Evolutionary conservation across 139 green algal genomes (phyloP), one percentile per base, ranked within the genome.

Genomic region (Picochlorum sp.): DNA sequence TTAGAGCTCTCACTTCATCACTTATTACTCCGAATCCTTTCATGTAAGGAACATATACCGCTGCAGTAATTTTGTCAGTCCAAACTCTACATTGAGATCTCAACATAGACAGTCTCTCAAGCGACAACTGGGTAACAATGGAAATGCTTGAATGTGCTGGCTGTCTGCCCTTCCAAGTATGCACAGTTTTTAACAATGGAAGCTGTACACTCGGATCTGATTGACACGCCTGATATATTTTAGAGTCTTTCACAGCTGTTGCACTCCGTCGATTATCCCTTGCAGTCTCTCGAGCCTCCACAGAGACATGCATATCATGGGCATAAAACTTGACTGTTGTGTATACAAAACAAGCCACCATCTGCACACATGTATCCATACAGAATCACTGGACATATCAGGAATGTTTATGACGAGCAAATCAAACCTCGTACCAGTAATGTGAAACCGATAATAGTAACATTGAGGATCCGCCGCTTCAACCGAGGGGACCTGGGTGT

Each of bases 31-130:
- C 55, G 26, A 45, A 41, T n/a, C 26, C 50, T 44, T 44, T 6
- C 65, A 66, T 50, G 10, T 51, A 37, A 8, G 65, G 65, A 10
- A 65, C 54, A 62, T 71, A 71, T n/a, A 71, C 54, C 14, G 31
- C 55, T 28, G 65, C 65, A 23, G 65, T 57, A 57, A 71, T 57
- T 38, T n/a, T 54, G 44, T 65, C 65, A 3, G 30, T 14, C 54
- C 55, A 71, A 24, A 20, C 20, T 23, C 20, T 44, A 28, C 65
- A 71, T 38, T 71, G 65, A 14, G 18, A 37, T 16, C 51, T 28
- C 52, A 71, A 41, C 52, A 64, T 64, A 0, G 56, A 20, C 15
- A 71, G 28, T 28, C 64, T 65, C 13, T 71, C 65, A 9, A 71
- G 52, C 14, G 65, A 71, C 14, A 71, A 10, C 52, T 71, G 65